Base-by-base conservation (phyloP, 192 early-diverging fungal species). In the Backusella luteola region DNA sequence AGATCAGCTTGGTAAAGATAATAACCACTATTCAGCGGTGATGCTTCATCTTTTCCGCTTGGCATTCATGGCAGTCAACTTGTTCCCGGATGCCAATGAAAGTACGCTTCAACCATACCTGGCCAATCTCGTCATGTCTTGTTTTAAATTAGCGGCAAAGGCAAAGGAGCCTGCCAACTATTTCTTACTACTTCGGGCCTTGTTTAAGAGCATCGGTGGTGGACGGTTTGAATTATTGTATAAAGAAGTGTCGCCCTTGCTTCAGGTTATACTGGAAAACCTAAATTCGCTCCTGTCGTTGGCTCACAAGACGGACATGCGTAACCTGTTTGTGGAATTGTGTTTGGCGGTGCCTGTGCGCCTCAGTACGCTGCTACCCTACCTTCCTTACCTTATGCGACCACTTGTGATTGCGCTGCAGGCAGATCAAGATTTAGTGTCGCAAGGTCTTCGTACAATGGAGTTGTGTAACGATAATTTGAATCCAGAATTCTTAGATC, bases 391-490 rank as follows among this genome's bases (percentile, higher is more conserved):
- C 73, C 80, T 99, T 77, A 99, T 99, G 98, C 94, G 93, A 53
- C 98, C 98, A 66, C 88, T 99, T 3, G 96, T 98, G 1, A 85
- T 97, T 67, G 97, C 98, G 0, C 87, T 99, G 17, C 92, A 96
- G 73, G 93, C 94, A 3, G 93, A 95, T 17, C 91, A 94, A 6
- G 97, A 99, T 53, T 87, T 99, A 4, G 97, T 98, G 14, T 95
- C 91, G 41, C 97, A 98, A 81, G 96, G 96, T 6, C 84, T 99
- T 67, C 89, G 97, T 41, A 99, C 96, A n/a, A 87, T 99, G 32
- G 98, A 99, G 88, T 87, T 99, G 19, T 99, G 97, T 82, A 95
- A 99, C 29, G 98, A 99, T 80, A 99, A 99, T 79, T 84, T 99
- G 46, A 98, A 95, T 4, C 96, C 95, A 59, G 97, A 98, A 68